Conservation (phyloP, 306 rosid genomes). For the Trifolium repens region DNA sequence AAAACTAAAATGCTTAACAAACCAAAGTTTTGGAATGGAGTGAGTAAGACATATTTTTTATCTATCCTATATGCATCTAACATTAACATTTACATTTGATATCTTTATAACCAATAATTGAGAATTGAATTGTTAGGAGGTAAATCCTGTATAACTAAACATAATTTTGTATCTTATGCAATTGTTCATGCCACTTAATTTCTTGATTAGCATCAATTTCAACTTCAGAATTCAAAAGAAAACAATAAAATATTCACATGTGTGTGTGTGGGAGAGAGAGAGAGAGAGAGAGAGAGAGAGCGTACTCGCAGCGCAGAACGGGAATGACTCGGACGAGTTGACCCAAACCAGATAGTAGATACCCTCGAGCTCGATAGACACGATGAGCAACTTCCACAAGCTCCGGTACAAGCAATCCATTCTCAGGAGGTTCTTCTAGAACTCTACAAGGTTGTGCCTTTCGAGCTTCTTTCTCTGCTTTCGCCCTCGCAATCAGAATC, state of each 20-base stretch:
- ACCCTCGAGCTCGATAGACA: conserved; percentile 61
- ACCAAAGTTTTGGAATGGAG: neutral
- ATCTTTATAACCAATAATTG: neutral
- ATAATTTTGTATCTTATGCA: conserved; percentile 9
- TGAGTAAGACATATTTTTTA: neutral
- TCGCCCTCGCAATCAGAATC: conserved; percentile 69
- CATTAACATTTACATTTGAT: neutral
- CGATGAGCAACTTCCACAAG: conserved; percentile 66
- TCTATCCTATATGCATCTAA: neutral
- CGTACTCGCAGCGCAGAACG: conserved; percentile 68
- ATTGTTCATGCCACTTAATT: conserved; percentile 14
- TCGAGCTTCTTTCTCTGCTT: conserved; percentile 63
- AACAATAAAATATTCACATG: conserved; percentile 2
- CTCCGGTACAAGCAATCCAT: conserved; percentile 80
- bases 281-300: neutral
- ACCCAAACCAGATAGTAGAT: conserved; percentile 56
- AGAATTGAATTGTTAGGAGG: neutral
- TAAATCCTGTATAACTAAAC: neutral
- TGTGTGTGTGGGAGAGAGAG: no score
- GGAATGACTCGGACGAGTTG: conserved; percentile 61
- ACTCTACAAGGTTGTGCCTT: conserved; percentile 68
- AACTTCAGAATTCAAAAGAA: neutral
- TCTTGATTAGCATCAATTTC: conserved; percentile 10
- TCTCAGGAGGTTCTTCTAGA: conserved; percentile 68
- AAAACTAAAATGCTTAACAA: neutral